Percentiles rank a stretch among this genome's conserved stretches.
These are phyloP conservation scores for Vigna nakashimae DNA, from an alignment of 306 rosid species.

Conservation along the genomic window DNA sequence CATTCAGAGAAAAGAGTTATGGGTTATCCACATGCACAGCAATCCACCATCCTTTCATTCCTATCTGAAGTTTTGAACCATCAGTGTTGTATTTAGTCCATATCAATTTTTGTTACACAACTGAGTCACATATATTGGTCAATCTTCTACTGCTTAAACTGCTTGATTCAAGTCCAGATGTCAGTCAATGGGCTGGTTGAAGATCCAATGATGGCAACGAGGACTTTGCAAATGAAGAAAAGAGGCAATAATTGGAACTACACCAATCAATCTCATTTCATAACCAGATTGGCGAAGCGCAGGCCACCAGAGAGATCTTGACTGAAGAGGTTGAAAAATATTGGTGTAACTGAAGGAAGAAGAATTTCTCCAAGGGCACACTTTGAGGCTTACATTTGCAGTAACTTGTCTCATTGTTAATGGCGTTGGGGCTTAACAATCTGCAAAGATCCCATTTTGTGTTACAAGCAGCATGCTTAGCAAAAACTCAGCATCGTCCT, in stretches of 20 bases:
- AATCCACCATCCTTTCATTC: neutral
- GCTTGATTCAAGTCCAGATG: neutral
- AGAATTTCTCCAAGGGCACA: neutral
- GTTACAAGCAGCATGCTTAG: neutral
- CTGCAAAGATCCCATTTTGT: neutral
- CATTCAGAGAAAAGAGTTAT: slow-evolving; percentile 9
- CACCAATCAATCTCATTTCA: neutral
- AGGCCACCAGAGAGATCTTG: neutral
- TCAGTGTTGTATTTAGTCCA: neutral
- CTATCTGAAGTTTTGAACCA: neutral
- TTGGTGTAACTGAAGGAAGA: neutral
- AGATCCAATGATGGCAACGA: neutral
- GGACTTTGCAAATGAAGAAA: neutral
- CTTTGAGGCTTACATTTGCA: neutral
- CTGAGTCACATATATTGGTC: neutral
- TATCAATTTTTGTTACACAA: neutral
- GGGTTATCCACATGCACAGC: neutral
- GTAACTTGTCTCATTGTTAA: neutral
- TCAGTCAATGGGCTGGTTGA: neutral
- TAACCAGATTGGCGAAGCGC: neutral
- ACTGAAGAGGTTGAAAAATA: neutral
- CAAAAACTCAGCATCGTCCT: neutral
- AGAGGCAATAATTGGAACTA: neutral
- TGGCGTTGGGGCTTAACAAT: neutral
- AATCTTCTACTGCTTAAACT: neutral